Evolutionary conservation across 2,329 filamentous ascomycete species (phyloP), one percentile per base, ranked within the genome.

Genomic region (Beauveria sp.): DNA sequence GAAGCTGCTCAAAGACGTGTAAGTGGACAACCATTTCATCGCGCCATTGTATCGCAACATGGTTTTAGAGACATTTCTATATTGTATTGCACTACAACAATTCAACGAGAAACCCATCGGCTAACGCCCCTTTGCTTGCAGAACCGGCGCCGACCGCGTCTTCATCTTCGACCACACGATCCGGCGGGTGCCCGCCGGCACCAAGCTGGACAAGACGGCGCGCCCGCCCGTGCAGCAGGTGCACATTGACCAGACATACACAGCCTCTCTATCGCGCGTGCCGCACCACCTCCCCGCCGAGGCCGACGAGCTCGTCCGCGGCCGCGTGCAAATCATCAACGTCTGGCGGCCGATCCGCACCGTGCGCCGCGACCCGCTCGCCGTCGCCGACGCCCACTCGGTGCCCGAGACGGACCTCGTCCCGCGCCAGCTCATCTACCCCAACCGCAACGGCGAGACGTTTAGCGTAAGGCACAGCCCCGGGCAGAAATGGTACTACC

Each of bases 121-220:
- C 31, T 24, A 18, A 51, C 16, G 34, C 31, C 6, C 1, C 8
- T n/a, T 31, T 34, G 1, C 10, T 5, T 5, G 5, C 49, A 85
- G 83, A 34, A 87, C 84, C 18, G 84, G 83, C 3, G 83, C 79
- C 2, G 71, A 70, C 31, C 78, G 79, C 24, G 71, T 86, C 65
- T 79, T 83, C 74, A 84, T 87, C 69, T 88, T 87, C 68, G 82
- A 86, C 72, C 83, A 87, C 72, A 86, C 83, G 6, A 82, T 88
- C 64, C 73, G 73, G 10, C 75, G 75, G 40, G 67, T 70, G 12
- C 34, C 66, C 3, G 64, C 66, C 5, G 67, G 68, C 56, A 81
- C 66, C 85, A 84, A 68, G 77, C 65, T 67, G 20, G 61, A 76
- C 77, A 14, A 77, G 75, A 0, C 79, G 77, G 1, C 40, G 62